Evolutionary conservation across 2,329 filamentous ascomycete species (phyloP).

Genomic region (Hymenoscyphus repandus): DNA sequence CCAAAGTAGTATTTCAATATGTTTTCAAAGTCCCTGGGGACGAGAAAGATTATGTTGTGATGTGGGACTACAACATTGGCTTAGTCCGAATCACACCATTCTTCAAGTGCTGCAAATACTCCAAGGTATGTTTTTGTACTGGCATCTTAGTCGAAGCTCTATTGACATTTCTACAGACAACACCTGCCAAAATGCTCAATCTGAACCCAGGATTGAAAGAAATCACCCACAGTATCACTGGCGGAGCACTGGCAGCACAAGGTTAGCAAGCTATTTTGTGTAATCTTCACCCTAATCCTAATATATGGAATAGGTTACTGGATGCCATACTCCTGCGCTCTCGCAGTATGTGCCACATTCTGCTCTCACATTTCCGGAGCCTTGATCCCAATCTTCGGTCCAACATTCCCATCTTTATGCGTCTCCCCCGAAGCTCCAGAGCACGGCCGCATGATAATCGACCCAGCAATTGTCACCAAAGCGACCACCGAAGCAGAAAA

Average conservation of each 20-base stretch:
- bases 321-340: conserved; percentile 87
- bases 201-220: conserved; percentile 77
- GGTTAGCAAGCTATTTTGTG: conserved; percentile 43
- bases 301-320: conserved; percentile 69
- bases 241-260: conserved; percentile 84
- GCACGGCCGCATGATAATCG: conserved; percentile 64
- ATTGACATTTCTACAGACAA: conserved; percentile 56
- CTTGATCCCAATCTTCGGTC: conserved; percentile 85
- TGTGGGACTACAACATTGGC: conserved; percentile 97
- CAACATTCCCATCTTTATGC: conserved; percentile 71
- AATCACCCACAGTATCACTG: conserved; percentile 93
- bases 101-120: conserved; percentile 84
- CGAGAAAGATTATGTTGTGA: conserved; percentile 65
- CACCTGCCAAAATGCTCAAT: conserved; percentile 76
- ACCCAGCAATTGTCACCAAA: conserved; percentile 46
- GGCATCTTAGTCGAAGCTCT: neutral
- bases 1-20: conserved; percentile 71
- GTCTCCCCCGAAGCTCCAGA: conserved; percentile 55
- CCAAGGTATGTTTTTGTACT: conserved; percentile 59
- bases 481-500: conserved; percentile 46
- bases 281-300: conserved; percentile 11
- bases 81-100: conserved; percentile 91
- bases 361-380: conserved; percentile 80
- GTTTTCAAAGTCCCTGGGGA: conserved; percentile 67
- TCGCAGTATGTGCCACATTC: conserved; percentile 83